phyloP scores from a whole-genome alignment of 202 grass and related monocot species.

The Dendrocalamus latiflorus region DNA sequence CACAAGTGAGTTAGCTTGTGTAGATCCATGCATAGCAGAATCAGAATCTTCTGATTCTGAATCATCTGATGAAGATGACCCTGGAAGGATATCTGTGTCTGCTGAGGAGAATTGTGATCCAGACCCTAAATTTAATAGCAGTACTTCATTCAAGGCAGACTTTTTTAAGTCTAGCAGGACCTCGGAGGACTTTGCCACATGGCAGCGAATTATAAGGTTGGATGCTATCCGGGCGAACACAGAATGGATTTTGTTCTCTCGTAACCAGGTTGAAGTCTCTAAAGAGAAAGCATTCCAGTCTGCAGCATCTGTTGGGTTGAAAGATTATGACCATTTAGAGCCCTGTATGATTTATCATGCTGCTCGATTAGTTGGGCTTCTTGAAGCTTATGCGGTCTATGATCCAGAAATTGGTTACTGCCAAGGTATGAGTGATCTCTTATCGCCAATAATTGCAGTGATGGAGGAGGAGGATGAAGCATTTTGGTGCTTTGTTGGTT shows the following conservation, averaged over 20 bases:
- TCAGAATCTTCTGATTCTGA: slow-evolving; percentile 90
- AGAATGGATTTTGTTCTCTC: slow-evolving; percentile 73
- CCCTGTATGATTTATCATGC: slow-evolving; percentile 83
- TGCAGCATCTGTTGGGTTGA: slow-evolving; percentile 61
- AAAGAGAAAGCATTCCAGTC: slow-evolving; percentile 51
- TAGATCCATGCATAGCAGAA: slow-evolving; percentile 44
- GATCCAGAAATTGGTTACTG: slow-evolving; percentile 92
- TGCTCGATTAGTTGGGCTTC: slow-evolving; percentile 62
- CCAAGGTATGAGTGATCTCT: slow-evolving; percentile 96
- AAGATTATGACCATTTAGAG: slow-evolving; percentile 70
- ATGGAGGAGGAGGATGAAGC: slow-evolving; percentile 84
- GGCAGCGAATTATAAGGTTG: slow-evolving; percentile 89
- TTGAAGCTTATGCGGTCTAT: slow-evolving; percentile 83
- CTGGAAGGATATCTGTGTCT: slow-evolving; percentile 49
- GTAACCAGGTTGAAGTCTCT: slow-evolving; percentile 43
- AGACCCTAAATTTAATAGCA: slow-evolving; percentile 55
- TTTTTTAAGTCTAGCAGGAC: slow-evolving; percentile 58
- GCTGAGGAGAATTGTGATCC: slow-evolving; percentile 44
- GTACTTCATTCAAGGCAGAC: slow-evolving; percentile 51
- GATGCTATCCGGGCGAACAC: slow-evolving; percentile 77
- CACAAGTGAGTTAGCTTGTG: slow-evolving; percentile 22
- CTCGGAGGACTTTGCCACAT: slow-evolving; percentile 67
- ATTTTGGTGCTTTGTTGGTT: slow-evolving; percentile 91
- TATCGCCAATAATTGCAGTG: slow-evolving; percentile 75
- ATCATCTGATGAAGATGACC: slow-evolving; percentile 71